These are phyloP conservation scores for Fragosphaeria purpurea DNA, from an alignment of 2,329 filamentous ascomycete species.

Conservation along the genomic window DNA sequence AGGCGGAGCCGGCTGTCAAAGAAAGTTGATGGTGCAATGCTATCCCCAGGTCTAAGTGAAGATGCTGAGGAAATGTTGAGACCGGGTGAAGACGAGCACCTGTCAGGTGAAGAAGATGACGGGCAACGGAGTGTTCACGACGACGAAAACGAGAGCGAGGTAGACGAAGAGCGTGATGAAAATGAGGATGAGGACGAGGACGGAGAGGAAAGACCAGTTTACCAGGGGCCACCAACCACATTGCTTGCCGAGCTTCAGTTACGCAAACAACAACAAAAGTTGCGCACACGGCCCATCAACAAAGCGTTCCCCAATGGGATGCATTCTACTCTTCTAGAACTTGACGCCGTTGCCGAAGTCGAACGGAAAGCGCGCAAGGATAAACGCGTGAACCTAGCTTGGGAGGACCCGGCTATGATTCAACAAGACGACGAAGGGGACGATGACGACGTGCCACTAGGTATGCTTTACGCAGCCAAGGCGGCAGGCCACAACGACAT, in stretches of 20 bases:
- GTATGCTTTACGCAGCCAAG: slow-evolving; percentile 61
- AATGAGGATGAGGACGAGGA: slow-evolving; percentile 36
- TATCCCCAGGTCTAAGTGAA: slow-evolving; percentile 1
- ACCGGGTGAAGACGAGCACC: slow-evolving; percentile 19
- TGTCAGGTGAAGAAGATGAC: slow-evolving; percentile 26
- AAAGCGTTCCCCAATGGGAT: slow-evolving; percentile 62
- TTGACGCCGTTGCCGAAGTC: slow-evolving; percentile 82
- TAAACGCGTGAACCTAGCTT: slow-evolving; percentile 76
- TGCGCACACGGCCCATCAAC: slow-evolving; percentile 60
- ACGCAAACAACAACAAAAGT: slow-evolving; percentile 79
- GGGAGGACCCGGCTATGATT: slow-evolving; percentile 61
- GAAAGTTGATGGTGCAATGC: slow-evolving; percentile 4
- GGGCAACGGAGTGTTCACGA: slow-evolving; percentile 31
- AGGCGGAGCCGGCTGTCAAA: slow-evolving; percentile 11
- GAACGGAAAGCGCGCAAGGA: slow-evolving; percentile 65
- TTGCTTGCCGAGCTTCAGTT: slow-evolving; percentile 85
- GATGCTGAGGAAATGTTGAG: slow-evolving; percentile 1
- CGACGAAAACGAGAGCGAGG: slow-evolving; percentile 29
- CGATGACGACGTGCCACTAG: slow-evolving; percentile 83
- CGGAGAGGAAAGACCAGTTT: slow-evolving; percentile 38
- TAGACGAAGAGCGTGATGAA: slow-evolving; percentile 27
- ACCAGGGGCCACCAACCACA: slow-evolving; percentile 71
- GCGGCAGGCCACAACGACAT: slow-evolving; percentile 38
- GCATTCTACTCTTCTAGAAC: slow-evolving; percentile 79
- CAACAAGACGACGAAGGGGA: slow-evolving; percentile 46